Evolutionary conservation across 805 yeast genomes (phyloP), one percentile per base, ranked within the genome.

Genomic region (Candida michaelii): DNA sequence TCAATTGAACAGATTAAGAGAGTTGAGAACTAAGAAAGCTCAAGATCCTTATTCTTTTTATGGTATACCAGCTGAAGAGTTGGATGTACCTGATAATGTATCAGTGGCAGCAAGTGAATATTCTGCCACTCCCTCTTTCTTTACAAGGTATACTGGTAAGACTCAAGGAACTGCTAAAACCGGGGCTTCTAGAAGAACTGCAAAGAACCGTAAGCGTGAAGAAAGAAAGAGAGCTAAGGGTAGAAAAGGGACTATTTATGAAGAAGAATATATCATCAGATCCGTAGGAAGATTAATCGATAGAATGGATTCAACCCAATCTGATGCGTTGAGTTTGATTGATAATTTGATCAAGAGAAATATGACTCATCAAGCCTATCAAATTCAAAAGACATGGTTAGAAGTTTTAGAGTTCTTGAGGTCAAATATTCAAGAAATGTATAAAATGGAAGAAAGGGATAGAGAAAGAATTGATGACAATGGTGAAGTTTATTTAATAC

Each of bases 141-240:
- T 89, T 68, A 93, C 99, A 1, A 77, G 96, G 59, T 93, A 93
- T 62, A 93, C 99, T 0, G 99, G 98, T 49, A 90, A 91, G 64
- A 90, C 98, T 1, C 74, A 85, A 1, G 96, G 96, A 17, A 93
- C 99, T 2, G 98, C 98, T 3, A 85, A 86, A 58, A 93, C 99
- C 0, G 97, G 98, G 21, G 97, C 93, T 2, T 83, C 97, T 0
- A 79, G 99, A 63, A 78, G 85, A 56, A 90, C 99, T 0, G 78
- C 95, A 5, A 93, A 93, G 67, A 93, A 93, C 63, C 80, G 83
- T 51, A 86, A 96, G 61, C 80, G 99, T 51, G 97, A 91, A 64
- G 99, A 91, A 59, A 80, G 99, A 55, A 93, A 93, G 69, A 78
- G 82, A 46, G 99, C 99, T 2, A 80, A 96, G 54, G 99, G 99